These are phyloP conservation scores for Juglanconis juglandina DNA, from an alignment of 2,329 filamentous ascomycete genomes.

Conservation along the genomic window DNA sequence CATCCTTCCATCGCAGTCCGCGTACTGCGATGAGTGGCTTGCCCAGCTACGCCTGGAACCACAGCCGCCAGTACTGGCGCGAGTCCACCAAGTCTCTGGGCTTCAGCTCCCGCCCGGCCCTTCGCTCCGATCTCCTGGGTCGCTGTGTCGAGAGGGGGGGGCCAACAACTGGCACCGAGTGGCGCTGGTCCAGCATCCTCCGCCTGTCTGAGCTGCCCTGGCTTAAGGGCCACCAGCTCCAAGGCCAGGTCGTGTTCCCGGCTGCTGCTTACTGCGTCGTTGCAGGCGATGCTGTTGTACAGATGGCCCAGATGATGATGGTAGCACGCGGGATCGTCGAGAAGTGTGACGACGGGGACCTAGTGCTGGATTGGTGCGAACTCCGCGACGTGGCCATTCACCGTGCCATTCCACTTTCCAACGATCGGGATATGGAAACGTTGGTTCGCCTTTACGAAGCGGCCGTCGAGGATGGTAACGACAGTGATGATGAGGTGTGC, in stretches of 20 bases:
- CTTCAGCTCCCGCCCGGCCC: background rate
- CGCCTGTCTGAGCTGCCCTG: constrained; percentile 30
- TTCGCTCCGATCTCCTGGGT: constrained; percentile 7
- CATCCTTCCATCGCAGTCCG: constrained; percentile 1
- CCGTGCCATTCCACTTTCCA: too few relatives aligned
- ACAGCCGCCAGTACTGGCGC: constrained; percentile 8
- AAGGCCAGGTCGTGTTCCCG: constrained; percentile 37
- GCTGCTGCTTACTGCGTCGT: constrained; percentile 21
- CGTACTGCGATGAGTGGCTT: constrained; percentile 5
- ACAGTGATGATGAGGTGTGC: too few relatives aligned
- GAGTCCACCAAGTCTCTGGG: constrained; percentile 13
- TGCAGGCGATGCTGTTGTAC: too few relatives aligned
- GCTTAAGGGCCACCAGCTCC: constrained; percentile 35
- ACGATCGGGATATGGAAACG: too few relatives aligned
- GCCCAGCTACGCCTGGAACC: constrained; percentile 17
- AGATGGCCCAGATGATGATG: too few relatives aligned
- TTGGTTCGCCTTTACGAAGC: too few relatives aligned
- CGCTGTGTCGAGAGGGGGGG: background rate
- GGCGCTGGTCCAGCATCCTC: constrained; percentile 26
- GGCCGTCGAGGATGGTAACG: too few relatives aligned
- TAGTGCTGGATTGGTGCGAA: too few relatives aligned
- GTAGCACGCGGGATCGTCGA: too few relatives aligned
- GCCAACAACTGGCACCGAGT: constrained; percentile 4
- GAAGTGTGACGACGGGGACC: too few relatives aligned
- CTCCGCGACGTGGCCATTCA: too few relatives aligned